Conservation (phyloP, 1,284 basidiomycete genomes). For the Vanrija sp. region DNA sequence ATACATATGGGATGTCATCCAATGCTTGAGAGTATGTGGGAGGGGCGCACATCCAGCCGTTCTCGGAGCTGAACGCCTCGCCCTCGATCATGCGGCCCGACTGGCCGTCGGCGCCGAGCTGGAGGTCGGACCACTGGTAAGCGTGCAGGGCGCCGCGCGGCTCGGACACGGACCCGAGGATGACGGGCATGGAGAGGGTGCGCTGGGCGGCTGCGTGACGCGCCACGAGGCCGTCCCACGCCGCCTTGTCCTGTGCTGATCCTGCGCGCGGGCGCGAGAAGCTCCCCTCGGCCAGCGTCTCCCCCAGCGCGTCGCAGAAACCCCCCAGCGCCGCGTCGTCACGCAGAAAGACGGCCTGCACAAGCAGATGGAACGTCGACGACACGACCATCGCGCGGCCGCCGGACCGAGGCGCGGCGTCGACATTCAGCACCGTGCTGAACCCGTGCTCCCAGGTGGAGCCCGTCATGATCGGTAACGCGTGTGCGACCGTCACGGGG, state of each 20-base stretch:
- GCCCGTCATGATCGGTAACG: neutral
- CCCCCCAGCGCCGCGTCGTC: neutral
- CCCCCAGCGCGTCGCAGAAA: neutral
- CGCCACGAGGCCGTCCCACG: slow-evolving; percentile 12
- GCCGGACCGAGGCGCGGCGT: slow-evolving; percentile 15
- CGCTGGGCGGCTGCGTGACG: slow-evolving; percentile 26
- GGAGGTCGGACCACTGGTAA: slow-evolving; percentile 36
- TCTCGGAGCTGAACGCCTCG: slow-evolving; percentile 27
- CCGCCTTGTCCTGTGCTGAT: neutral
- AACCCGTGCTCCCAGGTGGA: neutral
- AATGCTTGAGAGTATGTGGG: slow-evolving; percentile 35
- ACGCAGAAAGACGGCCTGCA: slow-evolving; percentile 32
- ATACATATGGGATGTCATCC: slow-evolving; percentile 29
- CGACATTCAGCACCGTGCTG: slow-evolving; percentile 1
- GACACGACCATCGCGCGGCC: slow-evolving; percentile 22
- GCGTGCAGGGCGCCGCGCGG: slow-evolving; percentile 40
- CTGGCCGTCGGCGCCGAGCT: slow-evolving; percentile 20
- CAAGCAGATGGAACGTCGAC: slow-evolving; percentile 44
- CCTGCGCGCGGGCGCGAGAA: neutral
- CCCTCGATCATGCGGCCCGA: slow-evolving; percentile 28
- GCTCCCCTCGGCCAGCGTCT: neutral
- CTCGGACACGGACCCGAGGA: slow-evolving; percentile 51
- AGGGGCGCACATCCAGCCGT: slow-evolving; percentile 41
- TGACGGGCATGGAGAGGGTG: slow-evolving; percentile 48
- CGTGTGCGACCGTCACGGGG: neutral